Evolutionary conservation across 2,329 filamentous ascomycete genomes (phyloP).

Genomic region (Venturia oleaginea): DNA sequence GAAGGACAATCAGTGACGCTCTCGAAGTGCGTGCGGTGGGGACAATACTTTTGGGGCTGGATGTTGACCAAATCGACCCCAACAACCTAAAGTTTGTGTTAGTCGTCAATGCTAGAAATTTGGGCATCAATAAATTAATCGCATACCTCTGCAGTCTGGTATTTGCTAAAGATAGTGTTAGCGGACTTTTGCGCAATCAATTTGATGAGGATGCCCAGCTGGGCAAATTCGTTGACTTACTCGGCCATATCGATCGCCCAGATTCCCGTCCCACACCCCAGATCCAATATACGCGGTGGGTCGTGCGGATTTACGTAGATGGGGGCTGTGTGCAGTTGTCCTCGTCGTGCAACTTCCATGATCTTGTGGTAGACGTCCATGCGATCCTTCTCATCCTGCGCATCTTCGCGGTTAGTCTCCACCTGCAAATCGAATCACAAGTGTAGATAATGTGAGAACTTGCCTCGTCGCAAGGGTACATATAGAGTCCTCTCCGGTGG

Average conservation of each 20-base stretch:
- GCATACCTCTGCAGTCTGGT: constrained; percentile 15
- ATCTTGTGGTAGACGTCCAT: constrained; percentile 77
- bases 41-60: constrained; percentile 46
- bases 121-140: constrained; percentile 14
- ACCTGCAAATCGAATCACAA: neutral
- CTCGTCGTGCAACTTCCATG: constrained; percentile 54
- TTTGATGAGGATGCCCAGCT: neutral
- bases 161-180: constrained; percentile 12
- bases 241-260: constrained; percentile 84
- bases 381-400: constrained; percentile 61
- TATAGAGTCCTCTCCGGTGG: constrained; percentile 59
- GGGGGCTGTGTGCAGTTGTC: constrained; percentile 38
- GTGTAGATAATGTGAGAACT: constrained; percentile 21
- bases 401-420: constrained; percentile 10
- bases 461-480: constrained; percentile 71
- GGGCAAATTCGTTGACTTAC: constrained; percentile 37
- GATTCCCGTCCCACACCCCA: constrained; percentile 83
- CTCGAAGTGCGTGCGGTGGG: neutral
- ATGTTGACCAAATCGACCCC: constrained; percentile 55
- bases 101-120: constrained; percentile 21
- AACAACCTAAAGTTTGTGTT: constrained; percentile 34
- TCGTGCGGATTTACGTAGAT: constrained; percentile 24
- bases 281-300: constrained; percentile 46
- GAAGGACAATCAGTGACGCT: constrained; percentile 16
- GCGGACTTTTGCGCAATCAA: constrained; percentile 1